Percentiles rank a stretch among this genome's conserved stretches.
These are phyloP conservation scores for Hortaea sp. DNA, from an alignment of 2,329 filamentous ascomycete genomes.

Conservation along the genomic window DNA sequence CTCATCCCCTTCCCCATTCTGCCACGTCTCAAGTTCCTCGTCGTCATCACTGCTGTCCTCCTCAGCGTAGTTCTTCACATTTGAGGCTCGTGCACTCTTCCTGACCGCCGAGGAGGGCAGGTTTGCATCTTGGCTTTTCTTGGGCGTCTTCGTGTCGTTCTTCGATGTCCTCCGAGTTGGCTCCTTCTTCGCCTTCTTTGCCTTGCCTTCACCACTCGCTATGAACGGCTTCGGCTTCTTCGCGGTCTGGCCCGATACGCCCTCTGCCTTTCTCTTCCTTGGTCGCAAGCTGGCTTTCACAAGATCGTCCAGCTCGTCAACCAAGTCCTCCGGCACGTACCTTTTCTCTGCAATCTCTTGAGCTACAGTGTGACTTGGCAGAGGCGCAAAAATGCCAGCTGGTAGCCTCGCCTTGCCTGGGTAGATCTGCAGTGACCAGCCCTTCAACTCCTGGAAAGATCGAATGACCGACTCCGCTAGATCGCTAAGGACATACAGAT, in stretches of 20 bases:
- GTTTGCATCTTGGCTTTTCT: constrained; percentile 21
- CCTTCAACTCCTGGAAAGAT: constrained; percentile 75
- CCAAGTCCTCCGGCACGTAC: constrained; percentile 65
- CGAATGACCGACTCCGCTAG: constrained; percentile 73
- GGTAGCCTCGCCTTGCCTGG: constrained; percentile 74
- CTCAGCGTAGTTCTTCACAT: constrained; percentile 36
- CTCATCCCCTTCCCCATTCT: constrained; percentile 12
- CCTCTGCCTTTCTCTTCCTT: constrained; percentile 35
- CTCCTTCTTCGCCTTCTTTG: constrained; percentile 24
- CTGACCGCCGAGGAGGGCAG: constrained; percentile 31
- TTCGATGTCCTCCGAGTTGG: constrained; percentile 22
- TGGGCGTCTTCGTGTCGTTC: constrained; percentile 18
- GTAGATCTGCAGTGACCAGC: constrained; percentile 77
- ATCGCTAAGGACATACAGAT: constrained; percentile 79
- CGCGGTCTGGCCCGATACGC: constrained; percentile 10
- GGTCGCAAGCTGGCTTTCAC: constrained; percentile 61
- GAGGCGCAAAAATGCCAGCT: constrained; percentile 62
- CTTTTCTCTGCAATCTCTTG: constrained; percentile 79
- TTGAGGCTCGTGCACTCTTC: constrained; percentile 32
- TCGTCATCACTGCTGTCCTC: constrained; percentile 33
- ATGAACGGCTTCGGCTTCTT: constrained; percentile 20
- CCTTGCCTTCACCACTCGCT: constrained; percentile 9
- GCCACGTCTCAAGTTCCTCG: constrained; percentile 21
- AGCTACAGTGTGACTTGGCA: constrained; percentile 67
- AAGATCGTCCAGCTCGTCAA: constrained; percentile 65